Conservation (phyloP, 768 basidiomycete genomes). For the Gyrodon lividus region DNA sequence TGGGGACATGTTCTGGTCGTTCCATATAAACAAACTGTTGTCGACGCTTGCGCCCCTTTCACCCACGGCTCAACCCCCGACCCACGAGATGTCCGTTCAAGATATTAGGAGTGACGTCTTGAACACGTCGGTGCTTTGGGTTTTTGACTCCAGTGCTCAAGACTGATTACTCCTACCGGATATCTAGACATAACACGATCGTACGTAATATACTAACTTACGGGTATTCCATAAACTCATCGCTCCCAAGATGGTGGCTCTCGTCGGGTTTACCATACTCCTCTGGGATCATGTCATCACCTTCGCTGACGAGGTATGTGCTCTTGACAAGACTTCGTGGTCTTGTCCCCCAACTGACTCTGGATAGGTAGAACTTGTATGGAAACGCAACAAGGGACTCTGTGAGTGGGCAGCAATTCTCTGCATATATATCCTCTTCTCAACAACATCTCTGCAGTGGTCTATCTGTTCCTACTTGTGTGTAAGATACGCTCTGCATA, state of each 20-base stretch:
- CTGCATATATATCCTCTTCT: not conserved
- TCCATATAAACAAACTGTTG: not conserved
- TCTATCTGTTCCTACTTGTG: slow-evolving; percentile 39
- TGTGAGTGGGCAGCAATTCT: slow-evolving; percentile 25
- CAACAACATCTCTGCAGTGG: slow-evolving; percentile 21
- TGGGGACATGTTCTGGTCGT: not conserved
- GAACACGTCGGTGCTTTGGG: not conserved
- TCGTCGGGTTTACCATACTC: slow-evolving; percentile 50
- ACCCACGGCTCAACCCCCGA: slow-evolving; percentile 3
- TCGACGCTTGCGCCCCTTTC: not conserved
- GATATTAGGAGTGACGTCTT: not conserved
- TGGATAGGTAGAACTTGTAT: slow-evolving; percentile 36
- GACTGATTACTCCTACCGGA: not conserved
- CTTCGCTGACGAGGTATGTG: slow-evolving; percentile 37
- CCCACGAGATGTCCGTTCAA: not conserved
- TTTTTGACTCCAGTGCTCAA: not conserved
- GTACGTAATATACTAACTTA: slow-evolving; percentile 2
- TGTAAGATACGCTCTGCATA: slow-evolving; percentile 3
- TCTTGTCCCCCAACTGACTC: not conserved
- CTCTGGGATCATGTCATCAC: slow-evolving; percentile 47
- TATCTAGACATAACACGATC: slow-evolving; percentile 6
- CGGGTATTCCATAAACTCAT: not conserved
- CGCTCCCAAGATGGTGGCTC: slow-evolving; percentile 44
- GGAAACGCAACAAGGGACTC: slow-evolving; percentile 35
- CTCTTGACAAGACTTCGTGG: not conserved